Conservation (phyloP, 306 rosid species). For the Quercus dentata region DNA sequence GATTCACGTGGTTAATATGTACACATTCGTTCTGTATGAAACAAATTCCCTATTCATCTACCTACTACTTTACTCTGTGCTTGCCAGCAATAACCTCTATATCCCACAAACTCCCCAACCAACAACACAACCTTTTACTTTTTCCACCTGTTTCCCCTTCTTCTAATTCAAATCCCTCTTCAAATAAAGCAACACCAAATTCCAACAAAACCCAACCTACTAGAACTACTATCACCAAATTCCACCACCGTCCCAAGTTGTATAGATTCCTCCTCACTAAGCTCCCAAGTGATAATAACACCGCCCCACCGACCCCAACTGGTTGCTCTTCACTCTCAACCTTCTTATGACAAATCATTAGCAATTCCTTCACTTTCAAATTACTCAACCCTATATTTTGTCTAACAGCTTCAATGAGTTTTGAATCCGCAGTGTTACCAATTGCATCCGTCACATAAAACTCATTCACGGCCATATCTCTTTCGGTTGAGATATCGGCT, state of each 20-base stretch:
- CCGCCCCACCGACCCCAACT: slow-evolving; percentile 84
- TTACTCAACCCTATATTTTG: slow-evolving; percentile 61
- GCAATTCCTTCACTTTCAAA: slow-evolving; percentile 76
- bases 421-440: slow-evolving; percentile 59
- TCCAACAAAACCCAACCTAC: slow-evolving; percentile 33
- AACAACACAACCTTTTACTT: slow-evolving; percentile 2
- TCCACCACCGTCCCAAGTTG: slow-evolving; percentile 63
- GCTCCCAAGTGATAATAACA: slow-evolving; percentile 79
- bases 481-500: slow-evolving; percentile 74
- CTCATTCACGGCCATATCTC: slow-evolving; percentile 49
- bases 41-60: slow-evolving; percentile 23
- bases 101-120: slow-evolving; percentile 14
- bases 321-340: slow-evolving; percentile 52
- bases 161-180: slow-evolving; percentile 8
- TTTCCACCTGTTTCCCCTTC: slow-evolving; percentile 14
- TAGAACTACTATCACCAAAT: slow-evolving; percentile 45
- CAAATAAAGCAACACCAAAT: slow-evolving; percentile 31
- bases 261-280: slow-evolving; percentile 80
- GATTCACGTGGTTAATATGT: slow-evolving; percentile 11
- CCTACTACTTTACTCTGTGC: slow-evolving; percentile 26
- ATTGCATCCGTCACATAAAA: slow-evolving; percentile 78
- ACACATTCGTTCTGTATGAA: slow-evolving; percentile 36
- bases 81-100: slow-evolving; percentile 23
- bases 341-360: slow-evolving; percentile 38
- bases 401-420: slow-evolving; percentile 62